Base-by-base conservation (phyloP, 345 rosid species). In the Hibiscus syriacus region DNA sequence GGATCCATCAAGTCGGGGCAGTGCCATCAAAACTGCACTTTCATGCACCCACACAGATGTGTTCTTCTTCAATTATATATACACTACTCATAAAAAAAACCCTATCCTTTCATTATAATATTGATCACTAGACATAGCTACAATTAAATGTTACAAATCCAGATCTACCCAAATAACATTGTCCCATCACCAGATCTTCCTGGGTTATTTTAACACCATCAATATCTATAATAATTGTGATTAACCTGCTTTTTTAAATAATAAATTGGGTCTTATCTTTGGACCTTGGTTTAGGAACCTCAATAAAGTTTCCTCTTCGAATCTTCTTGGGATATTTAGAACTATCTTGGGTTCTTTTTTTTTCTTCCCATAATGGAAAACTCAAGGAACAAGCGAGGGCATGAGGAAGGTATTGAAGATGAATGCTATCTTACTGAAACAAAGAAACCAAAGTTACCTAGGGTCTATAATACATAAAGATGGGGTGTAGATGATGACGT, bases 281-380 rank as follows among this genome's bases (percentile, higher is more conserved):
- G 54, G 54, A 43, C 67, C 53, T 63, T 63, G 70, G 43, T 50
- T 52, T 67, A 67, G 19, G 12, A 58, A 69, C 20, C 22, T 43
- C 55, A 39, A 6, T 23, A 43, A 61, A n/a, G 62, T 77, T 74
- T 45, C 66, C 55, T 75, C 75, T 78, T 52, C 69, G 73, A 74
- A 80, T 74, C 77, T 74, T 86, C 79, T 71, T 68, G 74, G 64
- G 75, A 71, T 23, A 36, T 46, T 59, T 36, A 73, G 71, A 70
- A 55, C 70, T 48, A 53, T 55, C 58, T 20, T 50, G 13, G 63
- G 69, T 74, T 64, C 71, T n/a, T n/a, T n/a, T n/a, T n/a, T n/a
- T n/a, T n/a, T n/a, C n/a, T n/a, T n/a, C n/a, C n/a, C n/a, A 34
- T 57, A 68, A 88, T 90, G 97, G 98, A 85, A 78, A 74, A 75